Conservation (phyloP, 495 filamentous ascomycete genomes). For the Alectoria sarmentosa region DNA sequence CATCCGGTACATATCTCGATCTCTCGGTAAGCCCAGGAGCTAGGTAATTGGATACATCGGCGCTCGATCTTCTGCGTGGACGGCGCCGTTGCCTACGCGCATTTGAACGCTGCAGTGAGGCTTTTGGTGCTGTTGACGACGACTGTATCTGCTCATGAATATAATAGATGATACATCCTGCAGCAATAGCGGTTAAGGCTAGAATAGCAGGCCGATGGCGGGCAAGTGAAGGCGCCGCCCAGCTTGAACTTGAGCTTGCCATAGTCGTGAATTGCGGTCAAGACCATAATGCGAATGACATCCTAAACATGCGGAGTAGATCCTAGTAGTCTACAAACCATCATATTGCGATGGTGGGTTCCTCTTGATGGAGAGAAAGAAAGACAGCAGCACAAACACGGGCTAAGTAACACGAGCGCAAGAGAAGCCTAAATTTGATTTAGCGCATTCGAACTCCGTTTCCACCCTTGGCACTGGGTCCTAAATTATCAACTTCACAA, state of each 20-base stretch:
- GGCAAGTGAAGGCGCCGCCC: slow-evolving; percentile 30
- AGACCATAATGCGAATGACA: background rate
- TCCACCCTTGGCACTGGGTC: too few species aligned
- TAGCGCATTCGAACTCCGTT: too few species aligned
- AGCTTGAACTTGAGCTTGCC: slow-evolving; percentile 7
- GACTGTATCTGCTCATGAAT: slow-evolving; percentile 36
- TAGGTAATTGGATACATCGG: background rate
- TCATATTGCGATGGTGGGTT: background rate
- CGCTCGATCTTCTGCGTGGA: background rate
- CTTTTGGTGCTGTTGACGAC: slow-evolving; percentile 19
- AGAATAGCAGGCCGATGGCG: slow-evolving; percentile 46
- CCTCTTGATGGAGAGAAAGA: background rate
- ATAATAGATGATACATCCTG: slow-evolving; percentile 43
- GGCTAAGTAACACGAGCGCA: background rate
- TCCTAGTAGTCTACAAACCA: background rate
- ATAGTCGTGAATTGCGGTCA: background rate
- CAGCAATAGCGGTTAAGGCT: slow-evolving; percentile 43
- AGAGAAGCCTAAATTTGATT: background rate
- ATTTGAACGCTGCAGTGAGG: slow-evolving; percentile 42
- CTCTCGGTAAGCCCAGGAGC: background rate
- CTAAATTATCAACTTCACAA: too few species aligned
- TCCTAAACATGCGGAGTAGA: background rate
- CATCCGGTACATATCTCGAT: slow-evolving; percentile 7
- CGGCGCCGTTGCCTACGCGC: slow-evolving; percentile 33
- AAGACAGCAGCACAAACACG: background rate